Conservation (phyloP, 169 alveolate genomes). For the Eimeria maxima region DNA sequence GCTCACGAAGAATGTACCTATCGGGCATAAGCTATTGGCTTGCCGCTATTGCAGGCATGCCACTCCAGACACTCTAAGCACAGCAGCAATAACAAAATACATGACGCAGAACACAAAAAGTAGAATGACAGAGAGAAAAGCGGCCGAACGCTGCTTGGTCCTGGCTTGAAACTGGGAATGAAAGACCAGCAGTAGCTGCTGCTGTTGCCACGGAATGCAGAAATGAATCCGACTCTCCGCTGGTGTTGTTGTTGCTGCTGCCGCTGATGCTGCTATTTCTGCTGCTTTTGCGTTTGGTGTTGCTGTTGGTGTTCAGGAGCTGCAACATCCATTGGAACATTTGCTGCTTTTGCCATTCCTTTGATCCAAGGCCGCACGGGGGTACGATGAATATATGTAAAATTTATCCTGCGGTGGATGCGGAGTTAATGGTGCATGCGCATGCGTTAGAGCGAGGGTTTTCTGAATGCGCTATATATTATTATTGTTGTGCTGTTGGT, state of each 20-base stretch:
- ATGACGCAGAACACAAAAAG: background rate
- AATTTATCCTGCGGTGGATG: background rate
- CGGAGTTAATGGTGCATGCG: background rate
- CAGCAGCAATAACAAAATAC: background rate
- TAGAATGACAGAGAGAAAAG: background rate
- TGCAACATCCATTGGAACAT: slow-evolving; percentile 53
- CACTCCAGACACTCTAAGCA: background rate
- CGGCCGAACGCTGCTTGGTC: background rate
- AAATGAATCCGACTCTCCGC: background rate
- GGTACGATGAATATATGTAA: background rate
- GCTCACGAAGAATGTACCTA: slow-evolving; percentile 58
- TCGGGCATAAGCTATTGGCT: slow-evolving; percentile 58
- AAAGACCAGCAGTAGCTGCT: too few species aligned
- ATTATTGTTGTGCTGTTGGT: background rate
- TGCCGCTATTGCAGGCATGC: slow-evolving; percentile 33
- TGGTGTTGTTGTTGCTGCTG: background rate
- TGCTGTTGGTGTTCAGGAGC: background rate
- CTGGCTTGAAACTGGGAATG: background rate
- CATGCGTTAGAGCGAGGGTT: too few species aligned
- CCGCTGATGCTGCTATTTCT: background rate
- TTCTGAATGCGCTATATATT: background rate
- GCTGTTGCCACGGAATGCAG: background rate
- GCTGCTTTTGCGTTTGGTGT: slow-evolving; percentile 3
- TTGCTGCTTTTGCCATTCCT: slow-evolving; percentile 50
- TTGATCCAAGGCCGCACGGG: slow-evolving; percentile 8